phyloP scores from a whole-genome alignment of 2,329 filamentous ascomycete species.

The Neopestalotiopsis clavispora region DNA sequence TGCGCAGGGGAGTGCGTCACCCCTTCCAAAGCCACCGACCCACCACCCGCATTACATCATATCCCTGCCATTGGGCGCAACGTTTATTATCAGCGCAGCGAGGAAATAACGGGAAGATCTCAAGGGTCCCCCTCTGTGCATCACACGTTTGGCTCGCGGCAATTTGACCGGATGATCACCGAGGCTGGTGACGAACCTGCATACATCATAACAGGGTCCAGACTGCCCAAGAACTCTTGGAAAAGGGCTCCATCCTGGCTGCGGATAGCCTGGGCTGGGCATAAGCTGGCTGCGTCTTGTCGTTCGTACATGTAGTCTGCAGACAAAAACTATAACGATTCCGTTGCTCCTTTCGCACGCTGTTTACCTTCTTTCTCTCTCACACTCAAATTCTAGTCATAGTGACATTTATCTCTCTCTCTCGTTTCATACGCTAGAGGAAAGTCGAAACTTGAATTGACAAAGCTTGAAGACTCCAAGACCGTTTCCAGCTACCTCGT shows the following conservation, averaged over 20 bases:
- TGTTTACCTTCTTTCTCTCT: neutral
- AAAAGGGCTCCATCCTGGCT: neutral
- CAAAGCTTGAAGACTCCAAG: neutral
- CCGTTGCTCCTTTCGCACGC: neutral
- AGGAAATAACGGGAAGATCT: neutral
- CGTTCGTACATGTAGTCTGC: neutral
- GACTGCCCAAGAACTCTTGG: neutral
- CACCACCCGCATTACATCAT: conserved; percentile 2
- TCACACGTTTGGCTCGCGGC: neutral
- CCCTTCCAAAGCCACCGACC: neutral
- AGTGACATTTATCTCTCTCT: neutral
- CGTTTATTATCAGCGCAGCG: neutral
- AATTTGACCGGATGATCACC: conserved; percentile 1
- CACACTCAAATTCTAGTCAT: neutral
- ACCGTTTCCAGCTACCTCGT: neutral
- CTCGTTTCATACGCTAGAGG: neutral
- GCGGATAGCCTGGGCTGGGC: neutral
- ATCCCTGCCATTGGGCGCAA: neutral
- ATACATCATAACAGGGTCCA: neutral
- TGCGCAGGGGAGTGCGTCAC: neutral
- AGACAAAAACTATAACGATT: neutral
- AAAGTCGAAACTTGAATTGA: neutral
- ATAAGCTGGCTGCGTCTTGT: neutral
- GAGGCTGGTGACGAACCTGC: neutral
- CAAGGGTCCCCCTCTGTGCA: neutral